Evolutionary conservation across 495 filamentous ascomycete species (phyloP).

Genomic region (Copromyces sp.): DNA sequence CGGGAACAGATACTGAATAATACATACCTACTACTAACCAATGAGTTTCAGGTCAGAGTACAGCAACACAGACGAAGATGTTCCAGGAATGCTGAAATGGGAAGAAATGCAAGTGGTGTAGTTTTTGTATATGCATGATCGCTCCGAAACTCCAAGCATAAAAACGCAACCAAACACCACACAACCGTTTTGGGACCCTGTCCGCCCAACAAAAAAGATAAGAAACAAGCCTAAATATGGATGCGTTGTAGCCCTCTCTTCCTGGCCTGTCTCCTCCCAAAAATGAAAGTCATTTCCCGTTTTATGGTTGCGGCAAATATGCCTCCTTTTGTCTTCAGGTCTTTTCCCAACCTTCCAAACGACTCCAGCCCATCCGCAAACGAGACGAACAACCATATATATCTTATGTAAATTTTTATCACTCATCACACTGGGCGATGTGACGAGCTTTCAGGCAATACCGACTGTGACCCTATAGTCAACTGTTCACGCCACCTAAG

Average conservation of each 20-base stretch:
- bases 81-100: background rate
- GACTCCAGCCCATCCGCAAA: constrained; percentile 6
- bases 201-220: background rate
- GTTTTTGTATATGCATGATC: background rate
- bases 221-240: background rate
- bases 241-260: background rate
- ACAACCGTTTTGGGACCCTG: background rate
- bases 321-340: background rate
- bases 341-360: constrained; percentile 1
- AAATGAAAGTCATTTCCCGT: background rate
- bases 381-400: constrained; percentile 4
- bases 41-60: background rate
- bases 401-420: constrained; percentile 1
- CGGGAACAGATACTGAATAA: background rate
- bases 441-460: background rate
- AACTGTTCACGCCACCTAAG: constrained; percentile 12
- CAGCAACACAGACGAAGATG: background rate
- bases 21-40: background rate
- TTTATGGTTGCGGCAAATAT: background rate
- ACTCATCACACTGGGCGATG: background rate
- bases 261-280: background rate
- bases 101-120: background rate
- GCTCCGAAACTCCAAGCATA: background rate
- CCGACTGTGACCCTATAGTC: background rate
- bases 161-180: background rate